Percentiles rank a stretch among this genome's conserved stretches.
Conservation (phyloP, 345 rosid species). For the Garcia nutans region DNA sequence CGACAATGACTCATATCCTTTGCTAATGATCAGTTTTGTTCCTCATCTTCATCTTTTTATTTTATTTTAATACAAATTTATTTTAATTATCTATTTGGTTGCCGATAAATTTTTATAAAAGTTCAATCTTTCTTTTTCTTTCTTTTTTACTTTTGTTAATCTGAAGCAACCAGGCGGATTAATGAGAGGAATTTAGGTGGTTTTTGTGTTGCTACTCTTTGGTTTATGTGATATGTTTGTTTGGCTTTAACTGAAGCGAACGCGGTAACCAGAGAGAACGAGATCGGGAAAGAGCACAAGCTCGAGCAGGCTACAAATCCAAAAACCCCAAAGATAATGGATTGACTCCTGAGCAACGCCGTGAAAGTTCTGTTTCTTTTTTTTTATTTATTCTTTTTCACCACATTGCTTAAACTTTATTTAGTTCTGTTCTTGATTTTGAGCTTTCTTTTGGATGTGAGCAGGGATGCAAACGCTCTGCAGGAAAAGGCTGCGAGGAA, state of each 20-base stretch:
- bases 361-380: constrained; percentile 35
- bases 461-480: constrained; percentile 46
- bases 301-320: constrained; percentile 31
- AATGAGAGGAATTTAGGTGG: background rate
- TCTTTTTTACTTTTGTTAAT: too few species aligned
- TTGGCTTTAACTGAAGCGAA: constrained; percentile 33
- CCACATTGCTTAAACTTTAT: background rate
- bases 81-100: background rate
- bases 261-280: constrained; percentile 60
- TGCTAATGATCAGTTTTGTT: constrained; percentile 18
- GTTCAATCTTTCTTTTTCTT: background rate
- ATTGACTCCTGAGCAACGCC: constrained; percentile 62
- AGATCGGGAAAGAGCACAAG: constrained; percentile 53
- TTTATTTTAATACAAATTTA: background rate
- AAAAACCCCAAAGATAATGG: constrained; percentile 42
- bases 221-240: constrained; percentile 6
- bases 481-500: constrained; percentile 47
- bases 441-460: background rate
- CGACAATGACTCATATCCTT: constrained; percentile 27
- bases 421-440: background rate
- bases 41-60: background rate
- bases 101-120: background rate
- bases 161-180: constrained; percentile 5
- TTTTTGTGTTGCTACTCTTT: background rate
- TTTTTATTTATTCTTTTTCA: too few species aligned